Conservation (phyloP, 495 filamentous ascomycete species). For the Xylaria nigripes region DNA sequence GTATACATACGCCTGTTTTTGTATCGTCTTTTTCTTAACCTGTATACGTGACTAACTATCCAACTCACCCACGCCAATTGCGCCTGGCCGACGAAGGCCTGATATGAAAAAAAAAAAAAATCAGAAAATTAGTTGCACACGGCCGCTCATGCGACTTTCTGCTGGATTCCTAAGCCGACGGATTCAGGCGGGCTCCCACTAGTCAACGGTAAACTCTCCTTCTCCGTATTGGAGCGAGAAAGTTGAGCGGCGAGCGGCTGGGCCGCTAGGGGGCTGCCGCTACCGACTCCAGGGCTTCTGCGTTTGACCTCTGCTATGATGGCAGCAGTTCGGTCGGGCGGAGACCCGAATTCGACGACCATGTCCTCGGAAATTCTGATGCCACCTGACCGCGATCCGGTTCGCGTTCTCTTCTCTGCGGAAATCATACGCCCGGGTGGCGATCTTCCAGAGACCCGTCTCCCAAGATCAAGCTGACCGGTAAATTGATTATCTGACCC, state of each 20-base stretch:
- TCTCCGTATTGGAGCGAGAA: not conserved
- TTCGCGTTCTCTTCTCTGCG: conserved; percentile 22
- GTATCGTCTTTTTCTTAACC: too few species aligned
- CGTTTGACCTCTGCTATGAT: conserved; percentile 1
- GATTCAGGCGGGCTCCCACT: not conserved
- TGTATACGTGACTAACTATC: too few species aligned
- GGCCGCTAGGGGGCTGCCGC: conserved; percentile 1
- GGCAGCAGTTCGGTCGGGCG: conserved; percentile 3
- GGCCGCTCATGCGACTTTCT: not conserved
- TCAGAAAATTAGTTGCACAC: too few species aligned
- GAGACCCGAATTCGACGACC: conserved; percentile 28
- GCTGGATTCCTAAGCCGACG: conserved; percentile 10
- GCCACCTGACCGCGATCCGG: conserved; percentile 21
- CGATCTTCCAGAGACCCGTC: not conserved
- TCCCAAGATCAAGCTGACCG: not conserved
- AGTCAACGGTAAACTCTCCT: not conserved
- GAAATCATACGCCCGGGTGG: not conserved
- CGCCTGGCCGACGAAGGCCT: too few species aligned
- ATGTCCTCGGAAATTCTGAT: conserved; percentile 21
- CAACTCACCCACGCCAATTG: too few species aligned
- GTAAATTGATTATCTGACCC: conserved; percentile 1
- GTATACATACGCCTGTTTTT: too few species aligned
- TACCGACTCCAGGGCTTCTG: conserved; percentile 4
- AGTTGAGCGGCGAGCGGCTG: too few species aligned
- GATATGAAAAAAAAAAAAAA: too few species aligned